Conservation (phyloP, 345 rosid species). For the Lepidium aucheri region DNA sequence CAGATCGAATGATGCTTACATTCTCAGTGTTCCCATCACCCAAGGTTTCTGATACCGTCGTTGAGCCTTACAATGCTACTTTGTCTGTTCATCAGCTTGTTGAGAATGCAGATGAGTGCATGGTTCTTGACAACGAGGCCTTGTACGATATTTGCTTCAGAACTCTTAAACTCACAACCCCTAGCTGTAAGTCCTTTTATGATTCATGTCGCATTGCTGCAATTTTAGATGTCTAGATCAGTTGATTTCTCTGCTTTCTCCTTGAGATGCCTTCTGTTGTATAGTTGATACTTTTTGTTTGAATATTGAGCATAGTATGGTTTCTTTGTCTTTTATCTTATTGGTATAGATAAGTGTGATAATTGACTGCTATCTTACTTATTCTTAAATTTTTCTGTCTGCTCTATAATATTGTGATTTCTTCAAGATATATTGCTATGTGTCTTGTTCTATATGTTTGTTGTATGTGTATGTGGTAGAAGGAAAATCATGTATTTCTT, state of each 20-base stretch:
- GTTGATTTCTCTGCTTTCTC: too few species aligned
- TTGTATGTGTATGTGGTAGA: background rate
- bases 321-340: background rate
- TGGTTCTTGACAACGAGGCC: conserved; percentile 26
- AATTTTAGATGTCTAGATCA: background rate
- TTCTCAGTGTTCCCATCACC: conserved; percentile 42
- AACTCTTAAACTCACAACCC: conserved; percentile 26
- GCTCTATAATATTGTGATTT: background rate
- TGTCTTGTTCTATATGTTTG: background rate
- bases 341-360: background rate
- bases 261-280: background rate
- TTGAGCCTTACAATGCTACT: conserved; percentile 26
- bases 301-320: background rate
- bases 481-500: background rate
- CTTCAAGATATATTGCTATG: background rate
- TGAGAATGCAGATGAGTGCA: conserved; percentile 28
- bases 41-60: conserved; percentile 33
- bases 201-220: background rate
- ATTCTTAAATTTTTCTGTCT: background rate
- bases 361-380: background rate
- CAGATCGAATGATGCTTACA: conserved; percentile 26
- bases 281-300: background rate
- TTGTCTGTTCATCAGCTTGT: conserved; percentile 27
- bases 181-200: conserved; percentile 18
- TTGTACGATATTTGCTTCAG: conserved; percentile 30